Percentiles rank a stretch among this genome's conserved stretches.
Conservation (phyloP, 768 basidiomycete genomes). For the Postia placenta region DNA sequence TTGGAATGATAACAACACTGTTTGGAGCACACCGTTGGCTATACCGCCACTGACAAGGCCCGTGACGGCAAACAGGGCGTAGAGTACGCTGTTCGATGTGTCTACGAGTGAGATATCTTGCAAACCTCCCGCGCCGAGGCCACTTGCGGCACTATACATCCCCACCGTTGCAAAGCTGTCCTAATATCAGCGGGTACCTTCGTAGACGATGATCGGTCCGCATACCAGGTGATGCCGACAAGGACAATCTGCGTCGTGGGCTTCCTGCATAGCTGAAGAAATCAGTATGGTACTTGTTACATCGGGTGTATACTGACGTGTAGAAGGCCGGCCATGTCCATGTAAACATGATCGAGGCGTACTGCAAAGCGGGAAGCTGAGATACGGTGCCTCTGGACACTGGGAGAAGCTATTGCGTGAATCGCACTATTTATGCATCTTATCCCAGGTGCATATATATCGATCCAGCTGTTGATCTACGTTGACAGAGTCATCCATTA, state of each 20-base stretch:
- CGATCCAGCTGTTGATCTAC: no score
- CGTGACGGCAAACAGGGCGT: slow-evolving; percentile 36
- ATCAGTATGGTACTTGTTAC: background rate
- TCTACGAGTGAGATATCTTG: slow-evolving; percentile 34
- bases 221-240: slow-evolving; percentile 29
- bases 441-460: no score
- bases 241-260: slow-evolving; percentile 30
- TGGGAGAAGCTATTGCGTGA: no score
- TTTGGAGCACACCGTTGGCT: slow-evolving; percentile 24
- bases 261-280: slow-evolving; percentile 12
- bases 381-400: no score
- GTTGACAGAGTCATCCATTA: no score
- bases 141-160: slow-evolving; percentile 34
- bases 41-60: slow-evolving; percentile 36
- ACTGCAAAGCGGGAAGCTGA: background rate
- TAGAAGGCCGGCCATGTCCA: slow-evolving; percentile 22
- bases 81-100: slow-evolving; percentile 35
- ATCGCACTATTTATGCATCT: no score
- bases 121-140: slow-evolving; percentile 34
- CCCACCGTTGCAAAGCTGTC: slow-evolving; percentile 30
- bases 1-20: background rate
- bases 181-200: background rate
- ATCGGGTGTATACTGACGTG: slow-evolving; percentile 15
- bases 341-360: slow-evolving; percentile 3
- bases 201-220: background rate